phyloP scores from a whole-genome alignment of 352 stramenopile species.

The Phytophthora sp. region DNA sequence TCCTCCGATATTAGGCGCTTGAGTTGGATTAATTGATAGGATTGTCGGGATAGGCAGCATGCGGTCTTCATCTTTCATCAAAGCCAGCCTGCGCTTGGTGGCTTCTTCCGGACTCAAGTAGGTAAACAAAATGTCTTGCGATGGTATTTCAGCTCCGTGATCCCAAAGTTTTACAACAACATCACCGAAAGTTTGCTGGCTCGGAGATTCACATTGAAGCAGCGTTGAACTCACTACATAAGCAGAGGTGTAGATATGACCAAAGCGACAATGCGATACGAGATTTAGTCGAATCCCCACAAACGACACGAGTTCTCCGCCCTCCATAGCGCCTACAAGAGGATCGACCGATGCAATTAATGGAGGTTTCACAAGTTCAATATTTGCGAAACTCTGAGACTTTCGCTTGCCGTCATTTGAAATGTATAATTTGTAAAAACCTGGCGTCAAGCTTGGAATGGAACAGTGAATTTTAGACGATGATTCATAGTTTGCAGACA shows the following conservation, averaged over 20 bases:
- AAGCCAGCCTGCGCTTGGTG: constrained; percentile 8
- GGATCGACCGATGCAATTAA: constrained; percentile 48
- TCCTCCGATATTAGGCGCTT: constrained; percentile 42
- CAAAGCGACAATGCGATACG: constrained; percentile 82
- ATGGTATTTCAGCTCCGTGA: constrained; percentile 48
- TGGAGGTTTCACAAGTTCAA: constrained; percentile 62
- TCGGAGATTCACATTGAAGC: constrained; percentile 50
- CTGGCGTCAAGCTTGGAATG: constrained; percentile 38
- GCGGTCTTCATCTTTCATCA: constrained; percentile 2
- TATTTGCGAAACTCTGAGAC: constrained; percentile 41
- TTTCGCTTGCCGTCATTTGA: constrained; percentile 59
- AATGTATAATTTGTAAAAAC: constrained; percentile 42
- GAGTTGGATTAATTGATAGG: constrained; percentile 25
- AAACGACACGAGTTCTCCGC: constrained; percentile 53
- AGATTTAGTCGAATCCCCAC: constrained; percentile 53
- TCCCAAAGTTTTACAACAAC: constrained; percentile 53
- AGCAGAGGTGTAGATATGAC: constrained; percentile 32
- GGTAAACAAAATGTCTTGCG: constrained; percentile 44
- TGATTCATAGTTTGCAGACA: constrained; percentile 43
- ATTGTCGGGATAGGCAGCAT: constrained; percentile 21
- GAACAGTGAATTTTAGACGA: constrained; percentile 43
- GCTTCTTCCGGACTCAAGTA: constrained; percentile 42
- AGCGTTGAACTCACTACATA: constrained; percentile 34
- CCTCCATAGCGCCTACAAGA: constrained; percentile 32
- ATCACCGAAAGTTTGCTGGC: constrained; percentile 38